Base-by-base conservation (phyloP, 768 basidiomycete species). In the Mycena olivaceomarginata region DNA sequence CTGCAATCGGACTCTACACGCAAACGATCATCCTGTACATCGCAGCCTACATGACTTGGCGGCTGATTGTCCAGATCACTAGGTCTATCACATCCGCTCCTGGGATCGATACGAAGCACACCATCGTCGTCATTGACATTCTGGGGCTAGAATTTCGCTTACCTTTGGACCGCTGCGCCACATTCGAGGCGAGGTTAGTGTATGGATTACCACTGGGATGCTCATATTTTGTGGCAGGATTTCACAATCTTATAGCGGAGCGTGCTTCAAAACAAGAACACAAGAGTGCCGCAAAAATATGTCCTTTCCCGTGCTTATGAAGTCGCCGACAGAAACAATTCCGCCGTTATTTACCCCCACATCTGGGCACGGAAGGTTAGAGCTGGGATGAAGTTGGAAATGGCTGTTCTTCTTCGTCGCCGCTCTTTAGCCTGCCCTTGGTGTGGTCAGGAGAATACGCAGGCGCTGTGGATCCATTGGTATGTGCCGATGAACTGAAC, bases 1-100 rank as follows among this genome's bases (percentile, higher is more conserved):
- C 41, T 22, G 63, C 41, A 45, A 64, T 64, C 20, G 41, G 63
- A 43, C 63, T 64, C 41, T 64, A 64, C 63, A 22, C 63, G 41
- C 63, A 65, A 7, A 65, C 37, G 43, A 22, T 46, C 9, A 20
- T 46, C n/a, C 22, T 65, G 2, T 63, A 63, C 40, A 41, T 63
- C 37, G 60, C 40, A 16, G 60, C 60, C 20, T 63, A 63, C 16
- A 20, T 63, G 13, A 25, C 41, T 20, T 63, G 60, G 60, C 60
- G 60, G 40, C 11, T 63, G 40, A 63, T 63, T 37, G 8, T n/a
- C 31, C 8, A 60, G 59, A 13, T 15, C 39, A 41, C 40, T 5
- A 16, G 56, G 1, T 57, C 56, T 57, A 57, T 63, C 20, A 39
- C 22, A 41, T 39, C 39, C 15, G 60, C 60, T 31, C 60, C 60